phyloP scores from a whole-genome alignment of 2,329 filamentous ascomycete genomes.

The Monosporascus sp. region DNA sequence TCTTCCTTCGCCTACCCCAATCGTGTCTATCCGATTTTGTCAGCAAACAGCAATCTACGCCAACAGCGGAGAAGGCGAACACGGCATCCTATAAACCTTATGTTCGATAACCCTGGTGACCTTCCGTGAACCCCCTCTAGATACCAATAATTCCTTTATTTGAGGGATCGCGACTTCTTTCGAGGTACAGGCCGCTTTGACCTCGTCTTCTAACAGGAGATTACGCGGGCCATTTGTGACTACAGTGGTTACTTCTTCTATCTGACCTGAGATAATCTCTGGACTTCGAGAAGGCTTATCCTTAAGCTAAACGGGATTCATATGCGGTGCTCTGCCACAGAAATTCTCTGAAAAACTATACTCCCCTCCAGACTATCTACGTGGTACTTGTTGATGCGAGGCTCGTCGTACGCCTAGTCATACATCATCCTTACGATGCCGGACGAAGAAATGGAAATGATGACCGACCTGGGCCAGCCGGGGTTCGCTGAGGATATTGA shows the following conservation, averaged over 20 bases:
- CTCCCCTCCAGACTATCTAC: not conserved
- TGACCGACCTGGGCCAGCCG: conserved; percentile 22
- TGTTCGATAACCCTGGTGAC: too few relatives aligned
- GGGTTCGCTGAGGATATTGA: conserved; percentile 27
- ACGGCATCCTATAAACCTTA: too few relatives aligned
- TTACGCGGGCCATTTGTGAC: not conserved
- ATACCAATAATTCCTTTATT: too few relatives aligned
- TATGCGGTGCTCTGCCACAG: not conserved
- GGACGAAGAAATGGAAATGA: conserved; percentile 29
- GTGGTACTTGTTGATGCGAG: not conserved
- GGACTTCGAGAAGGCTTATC: not conserved
- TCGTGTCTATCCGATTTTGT: too few relatives aligned
- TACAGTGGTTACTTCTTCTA: not conserved
- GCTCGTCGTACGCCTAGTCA: not conserved
- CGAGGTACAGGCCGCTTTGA: too few relatives aligned
- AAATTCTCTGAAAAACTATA: not conserved
- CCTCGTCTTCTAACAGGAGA: not conserved
- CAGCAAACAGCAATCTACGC: too few relatives aligned
- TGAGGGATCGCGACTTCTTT: too few relatives aligned
- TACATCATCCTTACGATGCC: conserved; percentile 17
- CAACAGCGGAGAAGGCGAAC: too few relatives aligned
- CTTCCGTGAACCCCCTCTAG: too few relatives aligned
- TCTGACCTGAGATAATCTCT: too few relatives aligned
- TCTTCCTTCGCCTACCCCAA: too few relatives aligned
- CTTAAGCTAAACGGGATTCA: not conserved